A percentile compares a stretch with the other conserved stretches of the same genome.
Conservation (phyloP, 441 rosid genomes). For the Erodium texanum region DNA sequence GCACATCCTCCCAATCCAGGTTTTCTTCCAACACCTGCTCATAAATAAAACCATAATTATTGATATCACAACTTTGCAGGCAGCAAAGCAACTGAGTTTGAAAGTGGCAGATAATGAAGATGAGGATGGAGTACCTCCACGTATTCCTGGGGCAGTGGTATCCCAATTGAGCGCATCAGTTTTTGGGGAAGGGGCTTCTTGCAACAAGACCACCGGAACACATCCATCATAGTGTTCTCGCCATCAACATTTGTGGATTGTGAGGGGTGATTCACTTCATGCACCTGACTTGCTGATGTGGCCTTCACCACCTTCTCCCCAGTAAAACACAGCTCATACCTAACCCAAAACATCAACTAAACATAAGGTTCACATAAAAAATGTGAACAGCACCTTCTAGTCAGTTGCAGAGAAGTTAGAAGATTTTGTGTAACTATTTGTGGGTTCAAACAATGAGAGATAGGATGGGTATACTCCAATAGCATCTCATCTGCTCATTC, state of each 20-base stretch:
- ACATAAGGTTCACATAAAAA: background rate
- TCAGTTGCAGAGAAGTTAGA: background rate
- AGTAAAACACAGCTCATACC: slow-evolving; percentile 81
- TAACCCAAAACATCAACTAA: slow-evolving; percentile 15
- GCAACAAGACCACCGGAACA: slow-evolving; percentile 92
- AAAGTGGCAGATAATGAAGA: too few species aligned
- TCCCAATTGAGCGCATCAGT: slow-evolving; percentile 74
- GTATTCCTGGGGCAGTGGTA: slow-evolving; percentile 76
- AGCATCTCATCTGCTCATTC: too few species aligned
- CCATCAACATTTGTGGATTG: slow-evolving; percentile 57
- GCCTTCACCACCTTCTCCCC: slow-evolving; percentile 84
- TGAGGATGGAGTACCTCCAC: too few species aligned
- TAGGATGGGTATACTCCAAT: background rate
- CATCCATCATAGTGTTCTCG: slow-evolving; percentile 54
- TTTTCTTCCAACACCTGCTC: slow-evolving; percentile 80
- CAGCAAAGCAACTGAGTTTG: too few species aligned
- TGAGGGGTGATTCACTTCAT: slow-evolving; percentile 49
- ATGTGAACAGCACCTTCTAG: background rate
- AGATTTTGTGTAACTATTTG: background rate
- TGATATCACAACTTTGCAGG: too few species aligned
- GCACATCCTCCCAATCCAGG: slow-evolving; percentile 96
- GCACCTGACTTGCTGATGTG: slow-evolving; percentile 32
- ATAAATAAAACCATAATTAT: too few species aligned
- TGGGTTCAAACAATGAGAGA: background rate
- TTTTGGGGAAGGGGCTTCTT: slow-evolving; percentile 87